Conservation (phyloP, 2,329 filamentous ascomycete species). For the Graphiopsis chlorocephala region DNA sequence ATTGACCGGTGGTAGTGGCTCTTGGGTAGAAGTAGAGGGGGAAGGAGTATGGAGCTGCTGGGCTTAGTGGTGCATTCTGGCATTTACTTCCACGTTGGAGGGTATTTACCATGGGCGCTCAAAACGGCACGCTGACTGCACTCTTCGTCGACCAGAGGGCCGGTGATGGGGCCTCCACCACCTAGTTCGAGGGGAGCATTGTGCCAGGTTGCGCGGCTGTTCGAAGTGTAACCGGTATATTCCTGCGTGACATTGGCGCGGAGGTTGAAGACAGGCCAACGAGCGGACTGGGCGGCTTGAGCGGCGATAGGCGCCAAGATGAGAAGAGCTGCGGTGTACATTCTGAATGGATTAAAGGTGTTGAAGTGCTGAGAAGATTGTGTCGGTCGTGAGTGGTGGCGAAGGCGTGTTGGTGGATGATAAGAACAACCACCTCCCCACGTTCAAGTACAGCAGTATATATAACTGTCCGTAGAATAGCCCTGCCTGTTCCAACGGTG, state of each 20-base stretch:
- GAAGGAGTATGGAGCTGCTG: slow-evolving; percentile 1
- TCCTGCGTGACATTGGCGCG: slow-evolving; percentile 10
- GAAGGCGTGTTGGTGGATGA: neutral
- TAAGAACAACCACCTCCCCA: neutral
- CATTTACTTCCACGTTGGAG: neutral
- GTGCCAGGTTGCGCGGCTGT: neutral
- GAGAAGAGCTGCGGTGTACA: slow-evolving; percentile 6
- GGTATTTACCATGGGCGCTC: neutral
- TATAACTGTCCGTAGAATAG: neutral
- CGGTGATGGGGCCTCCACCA: neutral
- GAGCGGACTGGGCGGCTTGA: slow-evolving; percentile 8
- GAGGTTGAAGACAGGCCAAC: slow-evolving; percentile 10
- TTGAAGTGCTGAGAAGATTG: neutral
- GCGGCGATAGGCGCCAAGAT: slow-evolving; percentile 1
- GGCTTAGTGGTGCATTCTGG: neutral
- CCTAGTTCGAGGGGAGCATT: neutral
- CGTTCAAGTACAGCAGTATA: neutral
- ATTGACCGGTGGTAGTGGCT: neutral
- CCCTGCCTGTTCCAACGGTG: neutral
- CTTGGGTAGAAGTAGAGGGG: neutral
- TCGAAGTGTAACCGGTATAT: neutral
- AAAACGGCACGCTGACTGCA: neutral
- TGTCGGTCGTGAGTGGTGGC: neutral
- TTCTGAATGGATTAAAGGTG: slow-evolving; percentile 4
- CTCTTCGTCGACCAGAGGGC: slow-evolving; percentile 1